Evolutionary conservation across 1,284 basidiomycete species (phyloP), one percentile per base, ranked within the genome.

Genomic region (Puccinia coronata): DNA sequence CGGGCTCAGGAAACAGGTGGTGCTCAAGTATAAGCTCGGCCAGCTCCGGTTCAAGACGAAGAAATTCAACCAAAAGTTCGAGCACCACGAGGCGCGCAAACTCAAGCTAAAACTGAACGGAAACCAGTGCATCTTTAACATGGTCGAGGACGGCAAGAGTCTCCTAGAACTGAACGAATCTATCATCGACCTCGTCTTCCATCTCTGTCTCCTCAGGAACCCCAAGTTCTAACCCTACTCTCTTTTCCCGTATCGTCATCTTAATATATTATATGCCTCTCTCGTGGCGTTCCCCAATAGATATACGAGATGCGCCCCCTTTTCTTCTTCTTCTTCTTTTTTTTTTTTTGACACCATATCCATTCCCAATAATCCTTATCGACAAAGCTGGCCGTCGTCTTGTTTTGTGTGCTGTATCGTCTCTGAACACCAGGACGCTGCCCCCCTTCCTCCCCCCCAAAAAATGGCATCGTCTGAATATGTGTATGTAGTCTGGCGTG

Each of bases 61-160:
- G 41, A 61, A 61, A 31, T 76, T 76, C 23, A 61, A 76, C 41
- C 36, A 63, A 25, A 55, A 51, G 28, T 76, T 76, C 14, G 41
- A 63, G n/a, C 8, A 20, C 12, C 74, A 76, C 34, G 74, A 76
- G 20, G n/a, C 34, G 0, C n/a, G 36, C 5, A 76, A 76, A 36
- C 16, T 43, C 16, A 28, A 47, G 41, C 41, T 76, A 4, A 76
- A 76, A 34, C 28, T 76, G 1, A 76, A 63, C 11, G 74, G 74
- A 2, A 76, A 76, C 49, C 57, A 76, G 31, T 76, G 59, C 20
- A 76, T 76, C 28, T 43, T 63, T 41, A 63, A 76, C 16, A 76
- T 76, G 74, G 74, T 76, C 25, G 36, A 76, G 14, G 74, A 76
- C 25, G 74, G 74, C 18, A 76, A 76, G 49, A 31, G 3, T 12